Evolutionary conservation across 441 rosid genomes (phyloP).

Genomic region (Croton laevigatus): DNA sequence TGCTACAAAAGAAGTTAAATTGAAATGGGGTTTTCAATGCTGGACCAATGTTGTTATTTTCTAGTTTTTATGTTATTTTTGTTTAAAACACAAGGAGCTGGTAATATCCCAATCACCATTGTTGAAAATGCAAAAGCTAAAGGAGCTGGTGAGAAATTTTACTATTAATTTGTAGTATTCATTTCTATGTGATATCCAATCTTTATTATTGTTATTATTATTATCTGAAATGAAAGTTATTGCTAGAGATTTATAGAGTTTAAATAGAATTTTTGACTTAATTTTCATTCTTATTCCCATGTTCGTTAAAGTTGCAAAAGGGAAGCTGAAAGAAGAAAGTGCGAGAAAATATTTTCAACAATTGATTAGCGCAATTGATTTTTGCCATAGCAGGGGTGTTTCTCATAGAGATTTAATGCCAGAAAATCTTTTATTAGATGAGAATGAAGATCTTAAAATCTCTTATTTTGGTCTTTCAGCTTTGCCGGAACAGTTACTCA

Average conservation of each 20-base stretch:
- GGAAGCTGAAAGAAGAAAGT: conserved; percentile 57
- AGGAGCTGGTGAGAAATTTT: conserved; percentile 74
- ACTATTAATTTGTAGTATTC: too few relatives aligned
- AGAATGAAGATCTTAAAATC: conserved; percentile 61
- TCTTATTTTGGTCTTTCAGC: conserved; percentile 86
- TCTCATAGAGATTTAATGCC: conserved; percentile 84
- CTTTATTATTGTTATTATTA: neutral
- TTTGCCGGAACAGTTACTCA: conserved; percentile 62
- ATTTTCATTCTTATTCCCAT: too few relatives aligned
- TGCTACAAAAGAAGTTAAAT: neutral
- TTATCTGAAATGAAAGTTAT: neutral
- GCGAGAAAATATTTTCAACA: conserved; percentile 81
- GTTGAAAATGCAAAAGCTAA: conserved; percentile 54
- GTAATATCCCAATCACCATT: conserved; percentile 51
- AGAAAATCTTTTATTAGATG: conserved; percentile 70
- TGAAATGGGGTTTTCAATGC: conserved; percentile 47
- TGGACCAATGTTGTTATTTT: conserved; percentile 39
- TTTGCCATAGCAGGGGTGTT: conserved; percentile 82
- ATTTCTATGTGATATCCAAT: too few relatives aligned
- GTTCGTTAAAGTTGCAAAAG: conserved; percentile 58
- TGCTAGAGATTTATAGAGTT: too few relatives aligned
- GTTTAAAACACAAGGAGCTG: conserved; percentile 39
- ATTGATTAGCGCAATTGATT: conserved; percentile 70
- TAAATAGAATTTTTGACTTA: too few relatives aligned
- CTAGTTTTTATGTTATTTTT: conserved; percentile 36